Evolutionary conservation across 2,329 filamentous ascomycete species (phyloP).

Genomic region (Paradendryphiella salina): DNA sequence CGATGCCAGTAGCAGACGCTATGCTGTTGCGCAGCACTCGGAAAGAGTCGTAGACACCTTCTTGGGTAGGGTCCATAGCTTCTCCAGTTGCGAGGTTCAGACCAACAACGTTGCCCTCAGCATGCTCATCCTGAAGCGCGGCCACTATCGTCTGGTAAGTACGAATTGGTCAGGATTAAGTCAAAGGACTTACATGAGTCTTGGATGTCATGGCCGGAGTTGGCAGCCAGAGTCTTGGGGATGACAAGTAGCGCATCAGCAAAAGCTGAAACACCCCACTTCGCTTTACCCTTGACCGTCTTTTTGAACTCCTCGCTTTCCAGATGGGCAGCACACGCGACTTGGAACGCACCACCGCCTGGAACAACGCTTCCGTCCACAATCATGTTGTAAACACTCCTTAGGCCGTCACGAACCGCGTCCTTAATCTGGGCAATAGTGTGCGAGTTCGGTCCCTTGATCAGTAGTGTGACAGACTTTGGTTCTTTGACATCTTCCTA

Average conservation of each 20-base stretch:
- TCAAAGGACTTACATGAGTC: slow-evolving; percentile 72
- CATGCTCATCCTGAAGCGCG: slow-evolving; percentile 79
- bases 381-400: slow-evolving; percentile 99
- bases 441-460: slow-evolving; percentile 96
- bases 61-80: slow-evolving; percentile 91
- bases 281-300: slow-evolving; percentile 95
- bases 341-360: slow-evolving; percentile 92
- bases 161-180: slow-evolving; percentile 7
- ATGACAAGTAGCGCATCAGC: slow-evolving; percentile 93
- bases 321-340: slow-evolving; percentile 85
- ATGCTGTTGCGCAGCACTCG: slow-evolving; percentile 91
- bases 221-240: slow-evolving; percentile 94
- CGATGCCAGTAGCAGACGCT: slow-evolving; percentile 91
- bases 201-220: slow-evolving; percentile 95
- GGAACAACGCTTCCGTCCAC: slow-evolving; percentile 96
- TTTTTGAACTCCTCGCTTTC: slow-evolving; percentile 84
- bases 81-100: slow-evolving; percentile 84
- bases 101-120: slow-evolving; percentile 82
- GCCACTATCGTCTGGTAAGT: slow-evolving; percentile 63
- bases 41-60: slow-evolving; percentile 95
- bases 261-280: slow-evolving; percentile 93
- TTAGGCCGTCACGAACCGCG: slow-evolving; percentile 89
- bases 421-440: slow-evolving; percentile 97
- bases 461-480: slow-evolving; percentile 95
- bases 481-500: slow-evolving; percentile 94